A percentile compares a stretch with the other conserved stretches of the same genome.
These are phyloP conservation scores for Erythrophleum fordii DNA, from an alignment of 306 rosid genomes.

Conservation along the genomic window DNA sequence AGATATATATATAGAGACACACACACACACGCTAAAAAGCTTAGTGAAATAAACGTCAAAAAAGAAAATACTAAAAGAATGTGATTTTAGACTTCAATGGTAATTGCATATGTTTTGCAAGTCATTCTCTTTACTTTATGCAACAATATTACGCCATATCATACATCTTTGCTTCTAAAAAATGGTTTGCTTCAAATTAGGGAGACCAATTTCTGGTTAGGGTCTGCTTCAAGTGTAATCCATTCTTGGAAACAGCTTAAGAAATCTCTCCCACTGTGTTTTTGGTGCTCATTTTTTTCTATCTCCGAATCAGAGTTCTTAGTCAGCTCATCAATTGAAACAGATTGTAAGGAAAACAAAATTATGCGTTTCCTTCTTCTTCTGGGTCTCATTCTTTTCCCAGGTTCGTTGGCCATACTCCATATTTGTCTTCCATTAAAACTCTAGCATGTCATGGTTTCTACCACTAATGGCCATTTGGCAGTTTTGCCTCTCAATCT, in stretches of 20 bases:
- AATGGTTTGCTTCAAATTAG: not conserved
- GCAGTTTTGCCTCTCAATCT: not conserved
- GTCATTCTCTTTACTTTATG: not conserved
- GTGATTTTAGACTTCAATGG: not conserved
- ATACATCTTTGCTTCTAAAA: not conserved
- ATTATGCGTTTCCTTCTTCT: constrained; percentile 4
- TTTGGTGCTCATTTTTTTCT: not conserved
- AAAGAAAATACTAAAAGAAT: too few species aligned
- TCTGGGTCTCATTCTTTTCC: not conserved
- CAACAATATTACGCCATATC: not conserved
- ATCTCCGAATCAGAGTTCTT: not conserved
- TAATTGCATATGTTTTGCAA: not conserved
- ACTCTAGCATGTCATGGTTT: not conserved
- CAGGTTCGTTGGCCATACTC: not conserved
- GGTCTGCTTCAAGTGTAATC: not conserved
- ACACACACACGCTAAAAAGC: too few species aligned
- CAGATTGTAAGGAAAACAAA: not conserved
- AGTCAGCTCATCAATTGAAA: not conserved
- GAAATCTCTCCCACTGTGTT: constrained; percentile 8
- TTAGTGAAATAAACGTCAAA: too few species aligned
- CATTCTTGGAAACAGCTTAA: not conserved
- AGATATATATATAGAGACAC: too few species aligned
- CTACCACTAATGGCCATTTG: not conserved
- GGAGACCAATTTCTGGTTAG: not conserved
- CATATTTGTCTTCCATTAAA: not conserved